phyloP scores from a whole-genome alignment of 148 eudicot species.

The Rhododendron simsii region DNA sequence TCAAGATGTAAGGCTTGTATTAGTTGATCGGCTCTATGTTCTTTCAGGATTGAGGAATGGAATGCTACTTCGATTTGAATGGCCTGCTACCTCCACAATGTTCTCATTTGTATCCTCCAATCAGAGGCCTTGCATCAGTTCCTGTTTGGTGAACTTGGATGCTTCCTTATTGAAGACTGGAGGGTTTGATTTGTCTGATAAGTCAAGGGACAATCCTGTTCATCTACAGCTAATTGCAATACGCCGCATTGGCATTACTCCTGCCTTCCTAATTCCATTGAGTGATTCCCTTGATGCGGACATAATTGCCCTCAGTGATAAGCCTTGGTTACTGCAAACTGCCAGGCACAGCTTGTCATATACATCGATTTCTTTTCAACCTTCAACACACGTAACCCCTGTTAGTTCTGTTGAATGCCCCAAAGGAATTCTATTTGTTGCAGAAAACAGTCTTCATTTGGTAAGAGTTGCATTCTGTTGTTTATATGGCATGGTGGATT shows the following conservation, averaged over 20 bases:
- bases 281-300: conserved; percentile 73
- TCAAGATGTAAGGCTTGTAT: conserved; percentile 92
- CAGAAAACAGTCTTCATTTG: conserved; percentile 88
- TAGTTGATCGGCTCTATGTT: conserved; percentile 76
- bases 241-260: conserved; percentile 90
- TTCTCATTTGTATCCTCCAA: conserved; percentile 33
- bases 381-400: conserved; percentile 93
- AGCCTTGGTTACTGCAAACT: conserved; percentile 96
- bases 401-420: conserved; percentile 86
- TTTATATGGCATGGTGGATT: not conserved
- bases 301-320: conserved; percentile 87
- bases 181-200: conserved; percentile 30
- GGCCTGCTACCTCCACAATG: conserved; percentile 48
- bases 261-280: conserved; percentile 81
- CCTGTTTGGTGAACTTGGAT: conserved; percentile 19
- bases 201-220: conserved; percentile 52
- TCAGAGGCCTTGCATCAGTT: conserved; percentile 22
- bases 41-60: conserved; percentile 93
- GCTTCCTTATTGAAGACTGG: conserved; percentile 24
- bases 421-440: conserved; percentile 86
- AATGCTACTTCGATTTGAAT: conserved; percentile 93
- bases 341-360: conserved; percentile 91
- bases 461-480: conserved; percentile 45
- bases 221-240: conserved; percentile 74
- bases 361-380: conserved; percentile 83